A percentile compares a stretch with the other conserved stretches of the same genome.
Conservation (phyloP, 768 basidiomycete genomes). For the Cystofilobasidium macerans region DNA sequence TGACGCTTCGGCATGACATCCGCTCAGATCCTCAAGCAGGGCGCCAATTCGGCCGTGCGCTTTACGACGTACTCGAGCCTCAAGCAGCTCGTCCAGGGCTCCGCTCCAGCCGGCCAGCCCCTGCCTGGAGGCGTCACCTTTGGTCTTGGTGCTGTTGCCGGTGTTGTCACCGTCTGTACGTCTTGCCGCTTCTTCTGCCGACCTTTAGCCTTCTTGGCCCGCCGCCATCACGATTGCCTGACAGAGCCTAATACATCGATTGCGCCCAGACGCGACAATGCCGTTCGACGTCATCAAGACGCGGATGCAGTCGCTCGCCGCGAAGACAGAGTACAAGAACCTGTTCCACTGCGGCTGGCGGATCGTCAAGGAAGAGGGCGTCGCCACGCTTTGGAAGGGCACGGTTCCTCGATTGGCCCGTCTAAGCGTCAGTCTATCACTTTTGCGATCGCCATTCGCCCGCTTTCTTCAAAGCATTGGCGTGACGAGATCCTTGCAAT, state of each 20-base stretch:
- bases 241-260: no score
- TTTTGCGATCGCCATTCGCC: no score
- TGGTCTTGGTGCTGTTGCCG: conserved; percentile 84
- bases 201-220: no score
- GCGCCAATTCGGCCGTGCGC: conserved; percentile 89
- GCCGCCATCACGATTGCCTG: no score
- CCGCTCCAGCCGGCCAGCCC: conserved; percentile 65
- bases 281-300: conserved; percentile 67
- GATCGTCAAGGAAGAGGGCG: conserved; percentile 85
- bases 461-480: no score
- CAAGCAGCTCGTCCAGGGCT: conserved; percentile 84
- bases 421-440: conserved; percentile 46
- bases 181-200: conserved; percentile 46
- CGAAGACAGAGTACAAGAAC: conserved; percentile 73
- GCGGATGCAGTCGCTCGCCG: conserved; percentile 87
- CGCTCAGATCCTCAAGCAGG: conserved; percentile 85
- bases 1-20: not conserved
- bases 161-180: conserved; percentile 85
- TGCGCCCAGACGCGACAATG: conserved; percentile 17
- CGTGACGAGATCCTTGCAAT: no score
- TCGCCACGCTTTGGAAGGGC: conserved; percentile 90
- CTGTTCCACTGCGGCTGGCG: conserved; percentile 92
- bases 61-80: conserved; percentile 91
- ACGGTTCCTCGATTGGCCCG: conserved; percentile 81
- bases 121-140: conserved; percentile 84